Evolutionary conservation across 805 yeast species (phyloP), one percentile per base, ranked within the genome.

Genomic region (Metschnikowia cerradonensis): DNA sequence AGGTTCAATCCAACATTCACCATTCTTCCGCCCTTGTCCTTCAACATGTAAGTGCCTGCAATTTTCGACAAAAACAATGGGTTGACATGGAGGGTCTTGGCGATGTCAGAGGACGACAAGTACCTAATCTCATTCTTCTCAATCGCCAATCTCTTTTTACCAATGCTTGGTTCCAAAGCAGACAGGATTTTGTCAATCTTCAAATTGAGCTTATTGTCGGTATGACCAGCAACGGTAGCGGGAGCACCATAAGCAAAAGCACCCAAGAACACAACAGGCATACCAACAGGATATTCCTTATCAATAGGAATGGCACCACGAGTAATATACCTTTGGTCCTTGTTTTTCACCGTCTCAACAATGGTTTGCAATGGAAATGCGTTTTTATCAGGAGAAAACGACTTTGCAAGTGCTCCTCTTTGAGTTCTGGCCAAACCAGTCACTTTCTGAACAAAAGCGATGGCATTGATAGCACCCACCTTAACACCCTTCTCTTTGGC

Each of bases 181-280:
- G 71, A 55, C 50, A 60, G 70, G 37, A 73, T 72, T 50, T 72
- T 67, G 41, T 66, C 66, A 36, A 73, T 69, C 47, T 67, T 66
- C 15, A 91, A 84, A 50, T 83, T 78, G 51, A 86, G 68, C 53
- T 67, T 69, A 44, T 65, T 63, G 13, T 57, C 64, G 22, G 75
- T 73, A 60, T 85, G 81, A 0, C 88, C 92, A 44, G 78, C 78
- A 41, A 88, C 79, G 20, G 73, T 73, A 4, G 90, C 88, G 41
- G 87, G 83, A 4, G 89, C 80, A 49, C 99, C 98, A 64, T 89
- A 94, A 1, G 91, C 95, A 66, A 83, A 82, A 26, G 84, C 89
- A 44, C 97, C 96, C 53, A 94, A 73, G 63, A 88, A 88, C 7
- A 92, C 80, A 26, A 84, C 91, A 47, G 82, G 80, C 0, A 87